Evolutionary conservation across 1,284 basidiomycete genomes (phyloP).

Genomic region (Ganoderma leucocontextum): DNA sequence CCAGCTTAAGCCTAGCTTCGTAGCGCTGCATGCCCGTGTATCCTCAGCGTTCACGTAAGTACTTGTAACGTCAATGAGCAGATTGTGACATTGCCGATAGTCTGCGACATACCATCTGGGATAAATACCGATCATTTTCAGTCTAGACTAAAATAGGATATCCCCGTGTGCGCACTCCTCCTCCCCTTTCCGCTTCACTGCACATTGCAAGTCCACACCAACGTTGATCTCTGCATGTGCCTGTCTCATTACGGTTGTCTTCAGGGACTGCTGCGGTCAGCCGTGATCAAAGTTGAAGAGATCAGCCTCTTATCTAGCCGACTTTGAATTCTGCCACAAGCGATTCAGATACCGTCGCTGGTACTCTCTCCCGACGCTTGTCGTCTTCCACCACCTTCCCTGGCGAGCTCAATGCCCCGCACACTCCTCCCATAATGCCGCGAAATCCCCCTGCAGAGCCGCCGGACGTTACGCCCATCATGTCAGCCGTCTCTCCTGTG

Average conservation of each 20-base stretch:
- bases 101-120: too few species aligned
- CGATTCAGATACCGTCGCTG: conserved; percentile 10
- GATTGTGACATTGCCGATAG: too few species aligned
- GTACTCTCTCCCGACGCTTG: background rate
- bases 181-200: background rate
- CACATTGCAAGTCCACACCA: background rate
- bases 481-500: conserved; percentile 7
- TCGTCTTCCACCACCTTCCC: background rate
- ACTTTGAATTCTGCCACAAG: background rate
- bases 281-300: background rate
- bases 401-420: conserved; percentile 16
- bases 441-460: conserved; percentile 16
- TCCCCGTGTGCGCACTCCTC: too few species aligned
- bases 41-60: too few species aligned
- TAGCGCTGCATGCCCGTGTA: too few species aligned
- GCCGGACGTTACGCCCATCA: conserved; percentile 1
- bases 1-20: too few species aligned
- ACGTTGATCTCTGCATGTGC: background rate
- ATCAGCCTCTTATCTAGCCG: conserved; percentile 18
- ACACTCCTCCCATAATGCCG: conserved; percentile 21
- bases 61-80: too few species aligned
- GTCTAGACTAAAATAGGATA: too few species aligned
- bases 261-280: background rate
- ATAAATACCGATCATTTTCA: too few species aligned
- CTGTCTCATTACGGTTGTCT: background rate